Conservation (phyloP, 345 rosid species). For the Fremontodendron californicum region DNA sequence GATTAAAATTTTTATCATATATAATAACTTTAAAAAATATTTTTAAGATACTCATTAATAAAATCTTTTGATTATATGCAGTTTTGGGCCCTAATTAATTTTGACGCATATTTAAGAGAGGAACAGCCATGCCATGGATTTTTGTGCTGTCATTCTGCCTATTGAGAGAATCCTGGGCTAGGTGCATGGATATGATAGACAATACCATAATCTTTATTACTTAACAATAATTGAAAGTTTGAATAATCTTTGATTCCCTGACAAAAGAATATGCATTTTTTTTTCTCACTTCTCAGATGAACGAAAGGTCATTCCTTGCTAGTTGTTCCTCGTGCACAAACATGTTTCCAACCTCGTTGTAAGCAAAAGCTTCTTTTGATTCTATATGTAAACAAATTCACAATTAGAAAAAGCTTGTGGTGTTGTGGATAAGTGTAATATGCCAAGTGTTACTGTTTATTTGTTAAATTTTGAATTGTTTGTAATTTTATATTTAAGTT, state of each 20-base stretch:
- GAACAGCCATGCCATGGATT: not conserved
- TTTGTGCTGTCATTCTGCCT: not conserved
- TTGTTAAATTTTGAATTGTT: too few relatives aligned
- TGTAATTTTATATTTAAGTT: too few relatives aligned
- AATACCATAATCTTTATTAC: not conserved
- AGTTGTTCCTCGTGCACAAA: not conserved
- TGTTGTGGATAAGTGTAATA: not conserved
- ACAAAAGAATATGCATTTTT: not conserved
- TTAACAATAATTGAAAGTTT: not conserved
- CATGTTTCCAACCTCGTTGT: not conserved
- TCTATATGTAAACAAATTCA: not conserved
- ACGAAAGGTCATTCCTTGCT: not conserved
- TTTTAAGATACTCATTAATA: too few relatives aligned
- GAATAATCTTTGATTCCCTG: not conserved
- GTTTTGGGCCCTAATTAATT: not conserved
- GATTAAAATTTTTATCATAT: too few relatives aligned
- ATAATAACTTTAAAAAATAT: too few relatives aligned
- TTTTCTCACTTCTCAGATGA: not conserved
- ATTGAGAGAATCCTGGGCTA: not conserved
- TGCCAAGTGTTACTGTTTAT: too few relatives aligned
- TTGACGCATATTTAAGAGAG: not conserved
- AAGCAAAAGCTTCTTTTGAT: not conserved
- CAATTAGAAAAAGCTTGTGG: not conserved
- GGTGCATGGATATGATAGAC: not conserved
- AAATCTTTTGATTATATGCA: too few relatives aligned